Evolutionary conservation across 2,329 filamentous ascomycete genomes (phyloP).

Genomic region (Calcarisporium arbuscula): DNA sequence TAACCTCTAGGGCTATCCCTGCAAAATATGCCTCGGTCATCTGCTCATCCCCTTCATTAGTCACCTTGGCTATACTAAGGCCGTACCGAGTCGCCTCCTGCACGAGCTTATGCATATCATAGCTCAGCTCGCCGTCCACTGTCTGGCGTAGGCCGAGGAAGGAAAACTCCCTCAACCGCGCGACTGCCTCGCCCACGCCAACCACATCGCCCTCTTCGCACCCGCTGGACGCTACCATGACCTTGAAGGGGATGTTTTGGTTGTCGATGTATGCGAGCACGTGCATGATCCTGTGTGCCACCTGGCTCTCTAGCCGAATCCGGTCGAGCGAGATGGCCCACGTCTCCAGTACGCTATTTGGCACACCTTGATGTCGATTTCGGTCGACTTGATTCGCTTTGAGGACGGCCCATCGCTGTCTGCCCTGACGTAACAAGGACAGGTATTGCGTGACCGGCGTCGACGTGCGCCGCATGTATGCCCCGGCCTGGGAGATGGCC

Average conservation of each 20-base stretch:
- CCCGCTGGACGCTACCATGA: constrained; percentile 15
- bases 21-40: constrained; percentile 15
- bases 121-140: constrained; percentile 8
- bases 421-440: constrained; percentile 13
- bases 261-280: constrained; percentile 26
- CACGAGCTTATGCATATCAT: constrained; percentile 26
- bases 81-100: constrained; percentile 20
- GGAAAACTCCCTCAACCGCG: constrained; percentile 25
- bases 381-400: constrained; percentile 17
- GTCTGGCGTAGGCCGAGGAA: constrained; percentile 17
- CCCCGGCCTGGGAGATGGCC: constrained; percentile 24
- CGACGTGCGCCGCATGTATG: constrained; percentile 22
- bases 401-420: constrained; percentile 16
- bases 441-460: constrained; percentile 19
- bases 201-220: too few relatives aligned
- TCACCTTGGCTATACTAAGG: constrained; percentile 3
- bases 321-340: constrained; percentile 26
- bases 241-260: constrained; percentile 20
- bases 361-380: constrained; percentile 18
- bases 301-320: constrained; percentile 18
- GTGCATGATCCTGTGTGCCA: constrained; percentile 18
- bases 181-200: constrained; percentile 11
- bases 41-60: too few relatives aligned
- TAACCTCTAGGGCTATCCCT: constrained; percentile 14
- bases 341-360: constrained; percentile 27